phyloP scores from a whole-genome alignment of 129 eudicot genomes.

The Flaveria brownii region DNA sequence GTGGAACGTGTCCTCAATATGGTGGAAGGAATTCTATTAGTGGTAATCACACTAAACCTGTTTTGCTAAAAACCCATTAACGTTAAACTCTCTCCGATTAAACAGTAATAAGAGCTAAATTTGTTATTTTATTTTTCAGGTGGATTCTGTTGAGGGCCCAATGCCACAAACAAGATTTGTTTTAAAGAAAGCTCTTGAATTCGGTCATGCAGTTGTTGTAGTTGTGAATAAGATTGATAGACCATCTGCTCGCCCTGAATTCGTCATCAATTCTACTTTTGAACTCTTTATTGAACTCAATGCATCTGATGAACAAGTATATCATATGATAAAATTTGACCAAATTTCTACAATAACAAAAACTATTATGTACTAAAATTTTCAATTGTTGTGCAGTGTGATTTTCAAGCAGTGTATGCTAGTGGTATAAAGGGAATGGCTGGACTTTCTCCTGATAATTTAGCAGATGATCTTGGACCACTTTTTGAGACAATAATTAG shows the following conservation, averaged over 20 bases:
- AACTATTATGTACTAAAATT: not conserved
- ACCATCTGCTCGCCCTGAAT: slow-evolving; percentile 97
- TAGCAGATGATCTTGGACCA: slow-evolving; percentile 92
- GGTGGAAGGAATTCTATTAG: slow-evolving; percentile 96
- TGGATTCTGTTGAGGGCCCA: slow-evolving; percentile 98
- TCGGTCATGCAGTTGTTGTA: slow-evolving; percentile 94
- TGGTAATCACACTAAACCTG: slow-evolving; percentile 45
- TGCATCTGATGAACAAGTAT: slow-evolving; percentile 97
- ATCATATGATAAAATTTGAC: not conserved
- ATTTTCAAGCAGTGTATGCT: slow-evolving; percentile 95
- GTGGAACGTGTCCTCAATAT: slow-evolving; percentile 96
- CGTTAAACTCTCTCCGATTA: not conserved
- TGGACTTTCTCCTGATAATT: slow-evolving; percentile 83
- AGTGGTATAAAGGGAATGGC: slow-evolving; percentile 92
- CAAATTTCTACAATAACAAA: not conserved
- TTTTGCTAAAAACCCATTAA: not conserved
- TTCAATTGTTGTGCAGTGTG: slow-evolving; percentile 64
- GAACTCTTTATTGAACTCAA: slow-evolving; percentile 94
- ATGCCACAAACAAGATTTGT: slow-evolving; percentile 99
- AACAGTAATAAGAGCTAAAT: not conserved
- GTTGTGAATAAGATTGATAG: slow-evolving; percentile 94
- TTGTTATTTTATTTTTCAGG: slow-evolving; percentile 52
- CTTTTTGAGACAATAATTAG: slow-evolving; percentile 82
- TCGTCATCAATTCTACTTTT: slow-evolving; percentile 87
- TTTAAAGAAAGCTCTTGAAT: slow-evolving; percentile 94